Percentiles rank a stretch among this genome's conserved stretches.
These are phyloP conservation scores for Gossypium anomalum DNA, from an alignment of 345 rosid species.

Conservation along the genomic window DNA sequence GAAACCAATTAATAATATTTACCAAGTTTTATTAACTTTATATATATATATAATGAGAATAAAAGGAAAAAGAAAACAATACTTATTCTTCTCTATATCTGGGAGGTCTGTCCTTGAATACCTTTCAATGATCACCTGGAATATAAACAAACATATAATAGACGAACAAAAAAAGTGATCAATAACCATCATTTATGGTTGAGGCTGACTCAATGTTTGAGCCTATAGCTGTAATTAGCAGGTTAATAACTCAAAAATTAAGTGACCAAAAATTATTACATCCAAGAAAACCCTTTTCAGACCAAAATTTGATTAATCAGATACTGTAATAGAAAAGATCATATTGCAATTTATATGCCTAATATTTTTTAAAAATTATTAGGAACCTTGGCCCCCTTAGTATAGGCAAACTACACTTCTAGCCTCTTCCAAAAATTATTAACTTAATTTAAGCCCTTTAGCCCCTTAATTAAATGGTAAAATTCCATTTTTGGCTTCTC, in stretches of 20 bases:
- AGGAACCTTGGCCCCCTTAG: too few species aligned
- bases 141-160: neutral
- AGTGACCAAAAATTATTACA: neutral
- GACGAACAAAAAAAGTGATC: neutral
- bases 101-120: neutral
- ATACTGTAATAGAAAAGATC: too few species aligned
- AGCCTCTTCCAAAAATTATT: too few species aligned
- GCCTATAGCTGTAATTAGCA: neutral
- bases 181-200: neutral
- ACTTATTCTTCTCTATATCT: neutral
- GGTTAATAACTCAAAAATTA: too few species aligned
- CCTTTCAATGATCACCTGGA: neutral
- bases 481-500: too few species aligned
- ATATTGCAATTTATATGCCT: too few species aligned
- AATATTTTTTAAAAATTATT: too few species aligned
- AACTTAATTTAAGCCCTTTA: too few species aligned
- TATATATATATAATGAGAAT: neutral
- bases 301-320: neutral
- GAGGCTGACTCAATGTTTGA: neutral
- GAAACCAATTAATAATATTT: neutral
- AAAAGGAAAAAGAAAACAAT: neutral
- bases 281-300: neutral
- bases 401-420: too few species aligned
- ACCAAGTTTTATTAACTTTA: neutral
- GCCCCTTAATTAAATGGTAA: too few species aligned